Percentiles rank a stretch among this genome's conserved stretches.
Evolutionary conservation across 108 stramenopile genomes (phyloP).

Genomic region (Cyclotella baltica): DNA sequence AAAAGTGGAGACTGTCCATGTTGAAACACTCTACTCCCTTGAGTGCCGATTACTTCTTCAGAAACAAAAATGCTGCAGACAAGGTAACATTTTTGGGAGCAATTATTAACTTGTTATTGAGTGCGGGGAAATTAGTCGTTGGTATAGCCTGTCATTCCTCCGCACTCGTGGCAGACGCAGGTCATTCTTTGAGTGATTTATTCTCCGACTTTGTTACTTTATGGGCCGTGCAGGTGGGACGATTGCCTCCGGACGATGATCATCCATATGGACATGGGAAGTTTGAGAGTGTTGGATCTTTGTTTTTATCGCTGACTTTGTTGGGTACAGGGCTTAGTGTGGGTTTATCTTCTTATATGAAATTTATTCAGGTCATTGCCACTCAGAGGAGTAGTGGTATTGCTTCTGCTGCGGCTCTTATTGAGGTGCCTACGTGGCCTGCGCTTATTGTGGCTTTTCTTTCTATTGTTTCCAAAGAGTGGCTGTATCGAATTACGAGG

Average conservation of each 20-base stretch:
- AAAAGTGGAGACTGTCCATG: conserved; percentile 57
- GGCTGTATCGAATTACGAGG: conserved; percentile 89
- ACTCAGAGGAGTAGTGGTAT: conserved; percentile 37
- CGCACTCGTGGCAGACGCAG: conserved; percentile 95
- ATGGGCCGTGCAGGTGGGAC: conserved; percentile 86
- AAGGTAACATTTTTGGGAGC: conserved; percentile 89
- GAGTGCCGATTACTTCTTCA: conserved; percentile 56
- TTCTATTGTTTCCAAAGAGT: conserved; percentile 93
- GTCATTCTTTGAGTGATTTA: conserved; percentile 93
- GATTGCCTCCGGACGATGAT: conserved; percentile 89
- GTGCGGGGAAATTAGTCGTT: conserved; percentile 77
- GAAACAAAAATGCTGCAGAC: conserved; percentile 78
- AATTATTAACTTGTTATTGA: conserved; percentile 79
- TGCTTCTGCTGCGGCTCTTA: conserved; percentile 46
- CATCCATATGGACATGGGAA: conserved; percentile 99
- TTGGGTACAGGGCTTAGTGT: conserved; percentile 89
- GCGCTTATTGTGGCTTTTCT: conserved; percentile 87
- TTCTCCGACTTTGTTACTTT: conserved; percentile 94
- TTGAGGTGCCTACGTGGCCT: conserved; percentile 64
- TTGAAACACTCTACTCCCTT: conserved; percentile 51
- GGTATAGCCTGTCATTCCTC: conserved; percentile 86
- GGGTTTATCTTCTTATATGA: conserved; percentile 76
- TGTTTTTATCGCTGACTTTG: conserved; percentile 92
- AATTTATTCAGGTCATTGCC: conserved; percentile 59
- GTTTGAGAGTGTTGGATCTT: conserved; percentile 92